Evolutionary conservation across 306 rosid species (phyloP), one percentile per base, ranked within the genome.

Genomic region (Canavalia gladiata): DNA sequence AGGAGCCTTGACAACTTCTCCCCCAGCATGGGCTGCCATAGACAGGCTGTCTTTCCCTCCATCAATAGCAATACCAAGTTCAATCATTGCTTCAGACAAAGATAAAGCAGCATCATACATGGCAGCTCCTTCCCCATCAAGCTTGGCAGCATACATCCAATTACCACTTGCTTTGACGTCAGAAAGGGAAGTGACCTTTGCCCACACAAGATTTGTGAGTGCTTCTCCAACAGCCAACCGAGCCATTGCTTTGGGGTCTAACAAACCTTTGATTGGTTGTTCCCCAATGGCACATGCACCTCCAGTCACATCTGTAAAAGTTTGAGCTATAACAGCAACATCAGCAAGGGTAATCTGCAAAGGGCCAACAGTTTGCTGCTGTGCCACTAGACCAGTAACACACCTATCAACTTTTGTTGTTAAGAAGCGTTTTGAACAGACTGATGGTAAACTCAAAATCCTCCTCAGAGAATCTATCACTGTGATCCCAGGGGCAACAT

Each of bases 141-240:
- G 95, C 88, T 94, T 94, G 70, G 98, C 98, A 52, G 97, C 98
- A 58, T 90, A 94, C 97, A 94, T 94, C 98, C 97, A 94, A 78
- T 92, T 92, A 68, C 97, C 98, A 59, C 98, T 94, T 3, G 97
- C 97, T 85, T 92, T 94, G 82, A 94, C 91, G 85, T 94, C 98
- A 78, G 97, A 92, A 41, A 94, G 91, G 47, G 92, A 82, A 79
- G 97, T 89, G 60, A 92, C 89, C 86, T 91, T 89, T 1, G 98
- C 98, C 97, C 98, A 92, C 68, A 94, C 94, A 79, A 94, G 97
- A 84, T 94, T 92, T 76, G 98, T 94, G 42, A 94, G 94, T 54
- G 98, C 97, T 90, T 94, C 97, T 74, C 98, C 97, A 75, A 94
- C 93, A 35, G 97, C 93, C 78, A 94, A 87, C 65, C 98, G 88